A percentile compares a stretch with the other conserved stretches of the same genome.
Conservation (phyloP, 352 stramenopile species). For the Elongisporangium undulatum region DNA sequence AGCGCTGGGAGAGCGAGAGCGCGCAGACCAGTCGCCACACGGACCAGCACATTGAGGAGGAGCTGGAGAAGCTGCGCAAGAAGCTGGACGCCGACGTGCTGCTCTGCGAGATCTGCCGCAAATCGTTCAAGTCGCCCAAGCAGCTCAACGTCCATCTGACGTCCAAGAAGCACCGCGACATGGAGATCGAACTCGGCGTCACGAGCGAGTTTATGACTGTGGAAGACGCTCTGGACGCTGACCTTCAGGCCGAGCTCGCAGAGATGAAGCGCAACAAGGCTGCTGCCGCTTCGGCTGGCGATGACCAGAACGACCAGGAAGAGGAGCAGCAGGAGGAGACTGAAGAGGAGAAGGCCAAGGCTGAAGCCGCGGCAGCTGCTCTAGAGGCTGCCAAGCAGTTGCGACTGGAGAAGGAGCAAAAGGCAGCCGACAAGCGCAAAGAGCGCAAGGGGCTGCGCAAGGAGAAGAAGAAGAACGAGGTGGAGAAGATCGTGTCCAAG, state of each 20-base stretch:
- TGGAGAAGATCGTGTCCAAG: slow-evolving; percentile 54
- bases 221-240: slow-evolving; percentile 59
- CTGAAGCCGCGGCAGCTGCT: slow-evolving; percentile 20
- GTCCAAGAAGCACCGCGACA: slow-evolving; percentile 82
- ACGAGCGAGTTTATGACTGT: slow-evolving; percentile 45
- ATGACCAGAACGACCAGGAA: slow-evolving; percentile 5
- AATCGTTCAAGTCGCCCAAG: slow-evolving; percentile 82
- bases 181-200: slow-evolving; percentile 66
- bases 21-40: slow-evolving; percentile 41
- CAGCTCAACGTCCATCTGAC: slow-evolving; percentile 76
- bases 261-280: background rate
- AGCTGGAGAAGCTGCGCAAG: slow-evolving; percentile 56
- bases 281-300: background rate
- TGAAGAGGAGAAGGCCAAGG: slow-evolving; percentile 22
- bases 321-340: slow-evolving; percentile 26
- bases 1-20: slow-evolving; percentile 40
- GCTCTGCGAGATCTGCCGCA: slow-evolving; percentile 76
- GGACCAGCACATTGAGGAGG: slow-evolving; percentile 53
- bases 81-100: slow-evolving; percentile 71
- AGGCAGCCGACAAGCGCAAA: slow-evolving; percentile 69
- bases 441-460: slow-evolving; percentile 84
- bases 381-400: slow-evolving; percentile 15
- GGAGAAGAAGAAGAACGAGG: slow-evolving; percentile 73
- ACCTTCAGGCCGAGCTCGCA: slow-evolving; percentile 51
- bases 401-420: slow-evolving; percentile 68